Percentiles rank a stretch among this genome's conserved stretches.
These are phyloP conservation scores for Zymoseptoria passerinii DNA, from an alignment of 2,329 filamentous ascomycete genomes.

Conservation along the genomic window DNA sequence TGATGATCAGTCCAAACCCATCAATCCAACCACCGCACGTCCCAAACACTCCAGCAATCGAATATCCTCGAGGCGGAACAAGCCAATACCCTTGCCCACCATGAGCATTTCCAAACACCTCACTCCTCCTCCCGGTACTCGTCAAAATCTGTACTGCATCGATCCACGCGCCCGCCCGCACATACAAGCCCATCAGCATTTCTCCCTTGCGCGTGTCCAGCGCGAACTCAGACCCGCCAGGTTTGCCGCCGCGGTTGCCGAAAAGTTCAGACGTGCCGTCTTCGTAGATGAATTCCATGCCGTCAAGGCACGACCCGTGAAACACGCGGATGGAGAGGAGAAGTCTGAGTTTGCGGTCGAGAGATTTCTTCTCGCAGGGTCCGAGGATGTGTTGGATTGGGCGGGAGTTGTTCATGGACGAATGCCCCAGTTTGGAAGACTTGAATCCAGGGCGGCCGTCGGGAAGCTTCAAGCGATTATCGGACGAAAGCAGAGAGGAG, in stretches of 20 bases:
- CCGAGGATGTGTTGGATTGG: slow-evolving; percentile 63
- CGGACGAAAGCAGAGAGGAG: slow-evolving; percentile 58
- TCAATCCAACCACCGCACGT: slow-evolving; percentile 75
- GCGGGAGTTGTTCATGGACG: slow-evolving; percentile 60
- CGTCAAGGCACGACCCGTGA: slow-evolving; percentile 68
- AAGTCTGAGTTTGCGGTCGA: slow-evolving; percentile 44
- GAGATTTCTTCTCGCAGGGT: slow-evolving; percentile 54
- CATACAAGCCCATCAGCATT: slow-evolving; percentile 74
- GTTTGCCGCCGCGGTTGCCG: slow-evolving; percentile 67
- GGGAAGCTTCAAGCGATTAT: slow-evolving; percentile 64
- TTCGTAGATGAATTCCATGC: slow-evolving; percentile 88
- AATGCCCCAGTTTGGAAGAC: slow-evolving; percentile 64
- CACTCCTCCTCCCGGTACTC: slow-evolving; percentile 75
- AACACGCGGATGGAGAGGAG: slow-evolving; percentile 69
- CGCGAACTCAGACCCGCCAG: slow-evolving; percentile 64
- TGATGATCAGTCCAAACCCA: slow-evolving; percentile 74
- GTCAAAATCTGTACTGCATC: slow-evolving; percentile 87
- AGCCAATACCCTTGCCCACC: slow-evolving; percentile 83
- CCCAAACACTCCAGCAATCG: slow-evolving; percentile 78
- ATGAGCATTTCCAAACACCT: slow-evolving; percentile 69
- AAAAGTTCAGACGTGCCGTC: slow-evolving; percentile 78
- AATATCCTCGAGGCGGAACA: slow-evolving; percentile 82
- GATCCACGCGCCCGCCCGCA: slow-evolving; percentile 73
- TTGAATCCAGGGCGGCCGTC: slow-evolving; percentile 67
- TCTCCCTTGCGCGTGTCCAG: slow-evolving; percentile 81